These are phyloP conservation scores for Fistulinella staudtii DNA, from an alignment of 1,284 basidiomycete species.

Conservation along the genomic window DNA sequence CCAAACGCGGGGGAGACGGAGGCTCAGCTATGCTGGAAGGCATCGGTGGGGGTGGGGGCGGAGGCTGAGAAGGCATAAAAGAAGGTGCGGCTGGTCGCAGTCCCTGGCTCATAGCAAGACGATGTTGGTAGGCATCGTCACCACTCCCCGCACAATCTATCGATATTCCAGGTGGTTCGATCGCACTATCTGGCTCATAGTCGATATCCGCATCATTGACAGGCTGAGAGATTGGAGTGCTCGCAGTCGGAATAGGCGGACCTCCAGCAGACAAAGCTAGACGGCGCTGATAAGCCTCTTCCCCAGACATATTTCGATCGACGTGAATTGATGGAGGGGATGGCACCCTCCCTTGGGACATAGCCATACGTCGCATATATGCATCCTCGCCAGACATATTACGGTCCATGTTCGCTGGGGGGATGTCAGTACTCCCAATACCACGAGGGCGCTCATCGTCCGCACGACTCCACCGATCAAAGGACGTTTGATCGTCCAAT, in stretches of 20 bases:
- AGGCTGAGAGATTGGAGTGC: constrained; percentile 3
- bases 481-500: constrained; percentile 43
- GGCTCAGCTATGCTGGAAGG: constrained; percentile 27
- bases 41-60: constrained; percentile 10
- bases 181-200: constrained; percentile 2
- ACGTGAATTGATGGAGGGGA: constrained; percentile 27
- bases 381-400: constrained; percentile 56
- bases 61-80: constrained; percentile 14
- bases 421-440: constrained; percentile 26
- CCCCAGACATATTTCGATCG: constrained; percentile 47
- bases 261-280: constrained; percentile 45
- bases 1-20: constrained; percentile 44
- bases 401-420: constrained; percentile 26
- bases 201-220: constrained; percentile 21
- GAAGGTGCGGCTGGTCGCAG: constrained; percentile 22
- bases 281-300: constrained; percentile 62
- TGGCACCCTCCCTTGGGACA: constrained; percentile 37
- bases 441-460: constrained; percentile 44
- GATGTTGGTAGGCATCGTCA: constrained; percentile 68
- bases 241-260: constrained; percentile 21
- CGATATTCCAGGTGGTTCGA: constrained; percentile 16
- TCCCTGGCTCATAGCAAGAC: constrained; percentile 52
- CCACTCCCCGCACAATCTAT: constrained; percentile 44
- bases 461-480: constrained; percentile 51
- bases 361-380: constrained; percentile 51